Evolutionary conservation across 305 asterid species (phyloP).

Genomic region (Fraxinus albicans): DNA sequence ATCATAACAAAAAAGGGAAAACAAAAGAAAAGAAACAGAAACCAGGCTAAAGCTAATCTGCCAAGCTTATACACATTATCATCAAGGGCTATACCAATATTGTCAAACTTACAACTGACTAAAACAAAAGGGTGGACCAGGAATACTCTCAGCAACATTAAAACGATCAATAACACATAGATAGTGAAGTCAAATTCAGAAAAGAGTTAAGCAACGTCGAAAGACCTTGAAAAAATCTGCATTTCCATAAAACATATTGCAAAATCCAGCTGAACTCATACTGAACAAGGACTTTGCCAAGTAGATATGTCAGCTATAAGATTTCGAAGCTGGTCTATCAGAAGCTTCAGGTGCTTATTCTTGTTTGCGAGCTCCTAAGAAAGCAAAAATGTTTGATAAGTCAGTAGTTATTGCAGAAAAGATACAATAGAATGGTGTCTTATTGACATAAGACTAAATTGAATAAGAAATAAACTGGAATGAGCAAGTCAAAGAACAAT

Average conservation of each 20-base stretch:
- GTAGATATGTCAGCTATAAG: conserved; percentile 65
- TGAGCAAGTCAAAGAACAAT: not conserved
- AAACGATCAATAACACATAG: not conserved
- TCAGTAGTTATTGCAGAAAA: not conserved
- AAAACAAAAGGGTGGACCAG: not conserved
- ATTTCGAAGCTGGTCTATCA: conserved; percentile 76
- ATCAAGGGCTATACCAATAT: not conserved
- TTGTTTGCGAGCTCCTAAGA: conserved; percentile 59
- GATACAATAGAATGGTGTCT: not conserved
- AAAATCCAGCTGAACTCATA: conserved; percentile 30
- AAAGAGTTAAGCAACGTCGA: not conserved
- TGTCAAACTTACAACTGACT: not conserved
- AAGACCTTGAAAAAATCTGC: not conserved
- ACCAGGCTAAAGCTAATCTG: not conserved
- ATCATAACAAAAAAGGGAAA: not conserved
- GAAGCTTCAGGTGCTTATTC: conserved; percentile 60
- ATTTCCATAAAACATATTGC: conserved; percentile 1
- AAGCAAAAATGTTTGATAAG: conserved; percentile 3
- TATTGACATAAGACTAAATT: not conserved
- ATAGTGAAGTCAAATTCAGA: not conserved
- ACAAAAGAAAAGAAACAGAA: not conserved
- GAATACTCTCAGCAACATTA: not conserved
- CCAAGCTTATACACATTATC: not conserved
- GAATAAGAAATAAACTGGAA: not conserved
- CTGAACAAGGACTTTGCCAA: conserved; percentile 84